Percentiles rank a stretch among this genome's conserved stretches.
These are phyloP conservation scores for Nothomitra cinnamomea DNA, from an alignment of 2,329 filamentous ascomycete species.

Conservation along the genomic window DNA sequence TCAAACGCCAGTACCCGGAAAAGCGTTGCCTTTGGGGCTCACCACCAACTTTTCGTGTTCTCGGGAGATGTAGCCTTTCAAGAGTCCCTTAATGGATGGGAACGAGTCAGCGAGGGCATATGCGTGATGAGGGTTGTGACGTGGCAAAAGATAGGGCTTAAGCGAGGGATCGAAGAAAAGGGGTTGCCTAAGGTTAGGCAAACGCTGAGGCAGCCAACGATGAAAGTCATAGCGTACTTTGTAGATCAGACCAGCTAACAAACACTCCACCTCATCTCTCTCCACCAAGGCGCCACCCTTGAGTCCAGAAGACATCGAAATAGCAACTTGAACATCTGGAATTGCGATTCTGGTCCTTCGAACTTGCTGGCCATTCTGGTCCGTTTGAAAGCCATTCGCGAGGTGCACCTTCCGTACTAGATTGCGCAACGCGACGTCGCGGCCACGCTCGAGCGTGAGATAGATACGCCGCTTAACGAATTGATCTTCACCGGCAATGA, in stretches of 20 bases:
- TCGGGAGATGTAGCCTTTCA: slow-evolving; percentile 96
- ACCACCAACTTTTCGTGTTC: slow-evolving; percentile 81
- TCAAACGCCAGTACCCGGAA: slow-evolving; percentile 69
- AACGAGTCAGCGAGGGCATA: neutral
- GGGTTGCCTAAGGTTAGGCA: neutral
- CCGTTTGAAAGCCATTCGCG: slow-evolving; percentile 52
- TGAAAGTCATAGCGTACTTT: slow-evolving; percentile 46
- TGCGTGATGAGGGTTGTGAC: neutral
- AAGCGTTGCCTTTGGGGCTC: slow-evolving; percentile 71
- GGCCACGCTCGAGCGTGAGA: slow-evolving; percentile 77
- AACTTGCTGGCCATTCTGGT: slow-evolving; percentile 45
- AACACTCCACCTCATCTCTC: slow-evolving; percentile 84
- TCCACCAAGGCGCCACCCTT: slow-evolving; percentile 60
- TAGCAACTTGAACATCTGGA: slow-evolving; percentile 44
- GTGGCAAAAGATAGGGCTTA: neutral
- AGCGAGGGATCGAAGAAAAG: neutral
- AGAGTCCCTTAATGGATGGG: slow-evolving; percentile 29
- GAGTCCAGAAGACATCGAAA: slow-evolving; percentile 46
- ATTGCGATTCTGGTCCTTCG: slow-evolving; percentile 66
- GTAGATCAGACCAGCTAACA: slow-evolving; percentile 94
- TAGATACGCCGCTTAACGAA: slow-evolving; percentile 91
- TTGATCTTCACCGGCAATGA: slow-evolving; percentile 70
- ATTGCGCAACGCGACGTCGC: slow-evolving; percentile 84
- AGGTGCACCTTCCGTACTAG: slow-evolving; percentile 83
- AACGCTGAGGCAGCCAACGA: neutral